Percentiles rank a stretch among this genome's conserved stretches.
phyloP scores from a whole-genome alignment of 176 grass and related monocot genomes.

The Triticum urartu region DNA sequence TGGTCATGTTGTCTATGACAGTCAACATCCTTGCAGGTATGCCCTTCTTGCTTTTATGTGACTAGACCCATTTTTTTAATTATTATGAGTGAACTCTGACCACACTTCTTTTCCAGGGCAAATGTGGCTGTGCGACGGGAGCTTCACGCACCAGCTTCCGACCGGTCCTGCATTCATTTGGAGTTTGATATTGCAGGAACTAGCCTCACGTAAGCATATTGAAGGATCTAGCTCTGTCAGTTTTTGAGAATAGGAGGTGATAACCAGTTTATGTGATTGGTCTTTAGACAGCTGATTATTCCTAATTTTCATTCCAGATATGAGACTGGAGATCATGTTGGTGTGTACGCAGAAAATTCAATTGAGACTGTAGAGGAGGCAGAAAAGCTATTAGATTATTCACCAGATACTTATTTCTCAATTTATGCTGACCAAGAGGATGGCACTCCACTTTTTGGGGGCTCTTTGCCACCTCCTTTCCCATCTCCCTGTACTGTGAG shows the following conservation, averaged over 20 bases:
- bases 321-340: conserved; percentile 94
- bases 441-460: conserved; percentile 63
- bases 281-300: not conserved
- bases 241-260: not conserved
- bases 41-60: not conserved
- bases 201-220: conserved; percentile 66
- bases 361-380: conserved; percentile 73
- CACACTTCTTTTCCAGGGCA: conserved; percentile 42
- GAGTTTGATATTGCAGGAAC: conserved; percentile 93
- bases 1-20: conserved; percentile 68
- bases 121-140: conserved; percentile 75
- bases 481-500: conserved; percentile 72
- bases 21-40: conserved; percentile 90
- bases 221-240: not conserved
- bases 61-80: not conserved
- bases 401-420: conserved; percentile 80
- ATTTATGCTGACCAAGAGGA: conserved; percentile 88
- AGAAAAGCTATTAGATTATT: conserved; percentile 71
- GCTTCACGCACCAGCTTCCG: conserved; percentile 87
- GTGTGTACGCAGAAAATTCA: conserved; percentile 83
- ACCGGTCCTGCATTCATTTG: conserved; percentile 93
- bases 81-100: not conserved
- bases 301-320: conserved; percentile 54
- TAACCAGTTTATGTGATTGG: not conserved
- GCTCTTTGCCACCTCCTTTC: conserved; percentile 80